phyloP scores from a whole-genome alignment of 129 eudicot genomes.

The Helianthus annuus region DNA sequence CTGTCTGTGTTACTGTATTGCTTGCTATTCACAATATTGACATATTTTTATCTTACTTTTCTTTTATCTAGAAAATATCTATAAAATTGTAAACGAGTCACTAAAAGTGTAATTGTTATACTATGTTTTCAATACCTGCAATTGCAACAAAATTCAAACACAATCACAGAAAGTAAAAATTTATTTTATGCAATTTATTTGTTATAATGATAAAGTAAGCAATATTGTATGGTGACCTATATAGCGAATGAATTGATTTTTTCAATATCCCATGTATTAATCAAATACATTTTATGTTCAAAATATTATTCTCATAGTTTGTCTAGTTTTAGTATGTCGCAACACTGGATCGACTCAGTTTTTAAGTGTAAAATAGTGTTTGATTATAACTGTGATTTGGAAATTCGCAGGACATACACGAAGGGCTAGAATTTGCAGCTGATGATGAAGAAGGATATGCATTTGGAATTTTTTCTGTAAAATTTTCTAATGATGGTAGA shows the following conservation, averaged over 20 bases:
- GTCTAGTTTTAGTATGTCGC: conserved; percentile 13
- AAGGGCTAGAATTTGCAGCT: conserved; percentile 63
- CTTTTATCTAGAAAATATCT: background rate
- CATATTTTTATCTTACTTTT: background rate
- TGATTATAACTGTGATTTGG: conserved; percentile 4
- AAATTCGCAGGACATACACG: conserved; percentile 75
- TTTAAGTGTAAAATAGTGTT: background rate
- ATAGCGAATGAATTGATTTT: background rate
- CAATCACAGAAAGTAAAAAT: background rate
- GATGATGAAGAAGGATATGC: conserved; percentile 64
- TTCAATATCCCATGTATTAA: background rate
- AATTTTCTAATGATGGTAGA: conserved; percentile 83
- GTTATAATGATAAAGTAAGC: background rate
- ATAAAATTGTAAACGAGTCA: background rate
- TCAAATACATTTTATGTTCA: background rate
- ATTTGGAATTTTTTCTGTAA: conserved; percentile 88
- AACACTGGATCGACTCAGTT: conserved; percentile 5
- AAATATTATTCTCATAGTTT: background rate
- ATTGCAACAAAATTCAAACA: background rate
- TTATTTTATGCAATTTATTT: background rate
- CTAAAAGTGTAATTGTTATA: no score
- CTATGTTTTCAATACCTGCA: background rate
- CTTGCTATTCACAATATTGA: background rate
- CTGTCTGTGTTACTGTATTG: background rate
- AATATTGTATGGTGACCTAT: background rate